A percentile compares a stretch with the other conserved stretches of the same genome.
Conservation (phyloP, 257 asterid species). For the Forsythia viridissima region DNA sequence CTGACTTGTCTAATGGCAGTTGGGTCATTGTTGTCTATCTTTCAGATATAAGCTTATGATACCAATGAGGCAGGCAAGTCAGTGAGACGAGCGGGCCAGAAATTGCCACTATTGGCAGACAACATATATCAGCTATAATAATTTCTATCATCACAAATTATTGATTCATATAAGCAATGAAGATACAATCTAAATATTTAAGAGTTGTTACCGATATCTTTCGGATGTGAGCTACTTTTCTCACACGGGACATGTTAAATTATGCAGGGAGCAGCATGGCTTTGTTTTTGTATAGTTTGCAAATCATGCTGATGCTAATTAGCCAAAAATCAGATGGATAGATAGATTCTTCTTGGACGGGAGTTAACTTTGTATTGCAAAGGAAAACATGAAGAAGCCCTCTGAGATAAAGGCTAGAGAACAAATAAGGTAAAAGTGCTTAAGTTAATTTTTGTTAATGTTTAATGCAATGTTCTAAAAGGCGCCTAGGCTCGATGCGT, state of each 20-base stretch:
- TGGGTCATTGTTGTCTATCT: no score
- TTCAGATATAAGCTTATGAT: no score
- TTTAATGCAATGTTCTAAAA: not conserved
- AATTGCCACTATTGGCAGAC: no score
- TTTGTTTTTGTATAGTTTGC: constrained; percentile 83
- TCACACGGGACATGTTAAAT: not conserved
- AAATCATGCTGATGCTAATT: constrained; percentile 79
- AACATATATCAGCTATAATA: no score
- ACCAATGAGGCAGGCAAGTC: no score
- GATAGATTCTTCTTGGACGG: constrained; percentile 60
- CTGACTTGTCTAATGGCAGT: no score
- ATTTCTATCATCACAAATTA: no score
- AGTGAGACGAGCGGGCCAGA: no score
- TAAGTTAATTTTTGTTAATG: not conserved
- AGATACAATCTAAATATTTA: not conserved
- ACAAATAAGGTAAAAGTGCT: constrained; percentile 37
- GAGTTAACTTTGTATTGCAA: constrained; percentile 75
- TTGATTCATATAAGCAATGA: not conserved
- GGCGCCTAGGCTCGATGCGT: no score
- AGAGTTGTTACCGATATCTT: not conserved
- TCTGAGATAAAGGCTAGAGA: constrained; percentile 77
- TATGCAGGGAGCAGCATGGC: constrained; percentile 73
- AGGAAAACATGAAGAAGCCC: constrained; percentile 78
- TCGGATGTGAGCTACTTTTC: not conserved
- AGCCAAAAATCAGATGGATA: constrained; percentile 78